Percentiles rank a stretch among this genome's conserved stretches.
These are phyloP conservation scores for Diplodia seriata DNA, from an alignment of 2,329 filamentous ascomycete species.

Conservation along the genomic window DNA sequence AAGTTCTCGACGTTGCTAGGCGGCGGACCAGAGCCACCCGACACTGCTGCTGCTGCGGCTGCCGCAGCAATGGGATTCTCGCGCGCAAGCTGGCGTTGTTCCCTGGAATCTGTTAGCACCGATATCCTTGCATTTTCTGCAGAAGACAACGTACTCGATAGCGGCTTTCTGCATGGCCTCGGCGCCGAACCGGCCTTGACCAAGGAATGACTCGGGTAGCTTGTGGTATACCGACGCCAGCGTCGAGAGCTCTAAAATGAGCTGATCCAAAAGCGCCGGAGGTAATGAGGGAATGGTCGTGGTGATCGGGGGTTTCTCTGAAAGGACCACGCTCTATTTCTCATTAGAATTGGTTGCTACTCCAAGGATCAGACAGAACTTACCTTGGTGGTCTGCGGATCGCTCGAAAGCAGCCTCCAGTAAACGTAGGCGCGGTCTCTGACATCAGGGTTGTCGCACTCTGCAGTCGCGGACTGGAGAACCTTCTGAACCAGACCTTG, in stretches of 20 bases:
- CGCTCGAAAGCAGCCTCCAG: constrained; percentile 93
- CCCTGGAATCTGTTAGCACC: constrained; percentile 53
- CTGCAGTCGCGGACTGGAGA: constrained; percentile 86
- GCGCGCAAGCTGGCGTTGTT: constrained; percentile 87
- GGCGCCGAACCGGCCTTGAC: constrained; percentile 90
- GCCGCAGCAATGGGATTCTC: constrained; percentile 95
- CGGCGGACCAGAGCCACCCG: constrained; percentile 60
- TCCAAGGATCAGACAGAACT: constrained; percentile 33
- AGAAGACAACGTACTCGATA: constrained; percentile 67
- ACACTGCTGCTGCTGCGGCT: constrained; percentile 70
- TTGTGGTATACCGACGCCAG: constrained; percentile 98
- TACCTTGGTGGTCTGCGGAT: constrained; percentile 88
- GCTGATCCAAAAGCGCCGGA: constrained; percentile 80
- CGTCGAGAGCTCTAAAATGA: constrained; percentile 91
- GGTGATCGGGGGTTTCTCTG: constrained; percentile 91
- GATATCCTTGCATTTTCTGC: neutral
- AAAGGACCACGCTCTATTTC: constrained; percentile 79
- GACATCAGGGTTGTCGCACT: constrained; percentile 97
- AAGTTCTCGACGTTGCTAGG: constrained; percentile 92
- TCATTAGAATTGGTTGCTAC: neutral
- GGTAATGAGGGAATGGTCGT: constrained; percentile 93
- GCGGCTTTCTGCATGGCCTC: constrained; percentile 94
- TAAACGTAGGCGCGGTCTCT: constrained; percentile 97
- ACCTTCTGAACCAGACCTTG: constrained; percentile 94
- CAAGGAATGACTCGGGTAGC: constrained; percentile 96